Base-by-base conservation (phyloP, 768 basidiomycete species). In the Rhizopogon vulgaris region DNA sequence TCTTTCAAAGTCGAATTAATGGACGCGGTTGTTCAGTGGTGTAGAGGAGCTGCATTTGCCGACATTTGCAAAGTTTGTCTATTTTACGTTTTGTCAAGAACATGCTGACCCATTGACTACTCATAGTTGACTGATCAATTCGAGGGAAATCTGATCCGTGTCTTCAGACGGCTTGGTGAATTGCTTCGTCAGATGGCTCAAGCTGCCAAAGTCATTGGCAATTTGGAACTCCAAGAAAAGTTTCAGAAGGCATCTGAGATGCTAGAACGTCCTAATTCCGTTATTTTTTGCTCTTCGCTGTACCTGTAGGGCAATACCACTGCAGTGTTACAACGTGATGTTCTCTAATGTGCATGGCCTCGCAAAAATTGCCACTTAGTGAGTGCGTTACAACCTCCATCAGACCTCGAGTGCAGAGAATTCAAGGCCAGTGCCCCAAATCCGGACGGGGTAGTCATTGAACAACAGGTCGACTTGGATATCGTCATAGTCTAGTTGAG, bases 1-100 rank as follows among this genome's bases (percentile, higher is more conserved):
- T 92, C 89, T 10, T 99, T 99, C 83, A 98, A 97, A 70, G 91
- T 96, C 17, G 95, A 97, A 63, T 82, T 99, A 46, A 99, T 98
- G 94, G 96, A 98, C 57, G 91, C 90, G 1, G 96, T 98, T 9
- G 78, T 93, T 34, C 89, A 93, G 55, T 99, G 96, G 96, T 98
- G 95, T 72, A 84, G 91, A n/a, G 96, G 96, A 4, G 90, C 94
- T 14, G 91, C 90, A 25, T 99, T 99, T 70, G 76, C 88, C 1
- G 95, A 99, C 24, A 93, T 97, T 51, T 93, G 90, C 80, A 96
- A 96, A 82, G 94, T 90, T 38, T 8, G 53, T 56, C n/a, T 17
- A 30, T 38, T 15, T 5, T 40, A 34, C 15, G 17, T 3, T 39
- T 14, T 48, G 22, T 15, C 7, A 10, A 24, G 14, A 40, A 14